Evolutionary conservation across 192 early-diverging fungal species (phyloP).

Genomic region (Linnemannia schmuckeri): DNA sequence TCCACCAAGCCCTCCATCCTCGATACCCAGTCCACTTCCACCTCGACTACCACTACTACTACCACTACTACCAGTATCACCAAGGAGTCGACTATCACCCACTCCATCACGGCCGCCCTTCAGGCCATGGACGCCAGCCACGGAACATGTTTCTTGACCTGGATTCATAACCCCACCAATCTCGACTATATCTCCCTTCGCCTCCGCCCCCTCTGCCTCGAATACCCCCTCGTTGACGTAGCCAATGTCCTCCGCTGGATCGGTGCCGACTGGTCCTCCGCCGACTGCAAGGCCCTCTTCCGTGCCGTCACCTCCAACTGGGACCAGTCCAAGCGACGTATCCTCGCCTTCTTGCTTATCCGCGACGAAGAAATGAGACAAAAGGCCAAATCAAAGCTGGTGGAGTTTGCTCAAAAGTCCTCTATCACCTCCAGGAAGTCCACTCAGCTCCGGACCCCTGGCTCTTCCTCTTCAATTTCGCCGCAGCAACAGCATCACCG

Average conservation of each 20-base stretch:
- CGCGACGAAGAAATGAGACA: constrained; percentile 56
- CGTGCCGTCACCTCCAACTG: constrained; percentile 50
- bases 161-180: constrained; percentile 57
- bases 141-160: constrained; percentile 50
- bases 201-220: constrained; percentile 48
- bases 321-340: constrained; percentile 48
- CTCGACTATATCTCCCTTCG: constrained; percentile 56
- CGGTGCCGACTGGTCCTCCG: constrained; percentile 48
- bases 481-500: constrained; percentile 18
- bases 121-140: constrained; percentile 55
- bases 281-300: constrained; percentile 52
- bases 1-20: constrained; percentile 31
- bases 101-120: constrained; percentile 36
- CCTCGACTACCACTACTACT: not conserved
- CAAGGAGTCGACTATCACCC: constrained; percentile 1
- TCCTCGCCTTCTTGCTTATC: constrained; percentile 50
- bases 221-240: constrained; percentile 49
- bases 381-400: constrained; percentile 49
- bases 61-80: not conserved
- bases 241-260: constrained; percentile 58
- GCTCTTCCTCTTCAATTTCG: constrained; percentile 3
- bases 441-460: constrained; percentile 8
- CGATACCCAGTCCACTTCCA: constrained; percentile 17
- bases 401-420: constrained; percentile 43
- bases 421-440: not conserved